These are phyloP conservation scores for Leishmania martiniquensis DNA, from an alignment of 208 protist species.

Conservation along the genomic window DNA sequence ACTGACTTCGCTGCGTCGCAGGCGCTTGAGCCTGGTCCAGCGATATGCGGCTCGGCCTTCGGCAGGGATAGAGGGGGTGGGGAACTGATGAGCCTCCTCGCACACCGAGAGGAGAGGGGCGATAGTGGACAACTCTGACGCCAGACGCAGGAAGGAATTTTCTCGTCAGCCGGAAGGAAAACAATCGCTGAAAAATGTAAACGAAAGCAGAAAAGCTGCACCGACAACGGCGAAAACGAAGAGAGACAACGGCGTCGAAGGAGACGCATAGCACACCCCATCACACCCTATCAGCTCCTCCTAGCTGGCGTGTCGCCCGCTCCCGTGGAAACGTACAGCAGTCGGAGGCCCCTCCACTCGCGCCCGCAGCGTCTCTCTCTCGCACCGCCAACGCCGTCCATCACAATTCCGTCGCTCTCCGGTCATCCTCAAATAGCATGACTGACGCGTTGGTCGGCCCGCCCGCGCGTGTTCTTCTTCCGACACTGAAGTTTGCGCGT, in stretches of 20 bases:
- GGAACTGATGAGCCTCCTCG: neutral
- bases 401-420: neutral
- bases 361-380: neutral
- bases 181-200: too few relatives aligned
- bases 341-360: neutral
- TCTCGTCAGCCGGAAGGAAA: too few relatives aligned
- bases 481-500: too few relatives aligned
- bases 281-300: neutral
- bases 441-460: neutral
- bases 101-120: too few relatives aligned
- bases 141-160: neutral
- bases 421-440: neutral
- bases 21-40: neutral
- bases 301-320: neutral
- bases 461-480: neutral
- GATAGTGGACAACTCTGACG: neutral
- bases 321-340: neutral
- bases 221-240: too few relatives aligned
- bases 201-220: too few relatives aligned
- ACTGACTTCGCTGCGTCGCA: neutral
- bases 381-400: neutral
- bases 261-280: neutral
- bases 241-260: neutral
- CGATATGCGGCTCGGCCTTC: neutral
- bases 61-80: neutral